These are phyloP conservation scores for Pestalotiopsis sp. DNA, from an alignment of 2,329 filamentous ascomycete species.

Conservation along the genomic window DNA sequence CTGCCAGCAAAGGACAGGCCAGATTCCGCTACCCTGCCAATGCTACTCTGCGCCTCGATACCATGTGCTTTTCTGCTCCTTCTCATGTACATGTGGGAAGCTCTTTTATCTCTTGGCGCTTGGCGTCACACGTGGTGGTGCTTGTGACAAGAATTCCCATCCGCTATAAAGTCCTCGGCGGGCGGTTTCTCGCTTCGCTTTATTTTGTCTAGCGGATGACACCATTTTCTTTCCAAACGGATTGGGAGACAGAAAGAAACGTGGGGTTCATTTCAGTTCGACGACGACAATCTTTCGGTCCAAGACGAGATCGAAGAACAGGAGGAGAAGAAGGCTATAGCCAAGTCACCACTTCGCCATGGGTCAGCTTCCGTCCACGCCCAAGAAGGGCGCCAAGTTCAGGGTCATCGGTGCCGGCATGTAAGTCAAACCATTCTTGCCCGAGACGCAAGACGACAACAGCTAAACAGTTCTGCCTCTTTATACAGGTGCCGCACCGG, in stretches of 20 bases:
- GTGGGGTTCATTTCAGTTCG: neutral
- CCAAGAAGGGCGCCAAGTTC: conserved; percentile 33
- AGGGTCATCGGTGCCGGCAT: conserved; percentile 39
- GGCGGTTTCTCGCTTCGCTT: neutral
- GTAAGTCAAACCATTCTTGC: conserved; percentile 21
- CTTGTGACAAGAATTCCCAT: neutral
- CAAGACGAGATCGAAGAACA: neutral
- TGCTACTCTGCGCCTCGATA: neutral
- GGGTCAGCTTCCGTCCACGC: conserved; percentile 34
- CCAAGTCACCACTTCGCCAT: conserved; percentile 21
- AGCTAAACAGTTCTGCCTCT: conserved; percentile 13
- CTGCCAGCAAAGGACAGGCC: neutral
- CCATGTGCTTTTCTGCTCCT: neutral
- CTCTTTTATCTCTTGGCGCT: conserved; percentile 11
- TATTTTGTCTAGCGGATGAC: conserved; percentile 10
- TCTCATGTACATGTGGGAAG: neutral
- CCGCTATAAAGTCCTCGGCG: conserved; percentile 2
- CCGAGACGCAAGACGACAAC: neutral
- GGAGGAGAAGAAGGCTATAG: neutral
- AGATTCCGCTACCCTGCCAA: neutral
- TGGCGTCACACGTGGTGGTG: conserved; percentile 3
- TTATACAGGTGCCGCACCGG: conserved; percentile 37
- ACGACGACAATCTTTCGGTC: neutral
- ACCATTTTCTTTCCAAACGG: conserved; percentile 6
- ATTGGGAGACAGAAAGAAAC: conserved; percentile 1